Percentiles rank a stretch among this genome's conserved stretches.
Evolutionary conservation across 2,329 filamentous ascomycete species (phyloP).

Genomic region (Epichloe festucae): DNA sequence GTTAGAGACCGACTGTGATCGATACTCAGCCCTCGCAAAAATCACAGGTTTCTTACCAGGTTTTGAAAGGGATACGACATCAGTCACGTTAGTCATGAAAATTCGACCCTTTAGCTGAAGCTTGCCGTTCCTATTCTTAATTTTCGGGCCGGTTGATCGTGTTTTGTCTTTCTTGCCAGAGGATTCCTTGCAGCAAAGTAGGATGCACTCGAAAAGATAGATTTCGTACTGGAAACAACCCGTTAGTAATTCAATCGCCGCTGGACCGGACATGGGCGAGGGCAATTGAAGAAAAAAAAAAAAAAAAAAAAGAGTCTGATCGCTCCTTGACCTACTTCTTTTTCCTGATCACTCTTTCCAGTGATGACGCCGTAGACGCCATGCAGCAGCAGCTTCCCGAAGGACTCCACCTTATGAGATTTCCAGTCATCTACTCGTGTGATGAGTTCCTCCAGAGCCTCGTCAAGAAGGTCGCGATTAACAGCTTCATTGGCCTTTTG

Average conservation of each 20-base stretch:
- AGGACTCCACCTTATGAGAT: conserved; percentile 77
- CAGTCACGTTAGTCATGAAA: conserved; percentile 98
- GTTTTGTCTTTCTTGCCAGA: conserved; percentile 61
- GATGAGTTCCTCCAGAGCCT: conserved; percentile 72
- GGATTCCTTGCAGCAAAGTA: conserved; percentile 93
- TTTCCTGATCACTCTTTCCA: conserved; percentile 73
- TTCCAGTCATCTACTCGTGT: conserved; percentile 93
- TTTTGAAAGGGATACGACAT: conserved; percentile 77
- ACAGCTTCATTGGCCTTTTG: conserved; percentile 83
- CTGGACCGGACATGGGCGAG: conserved; percentile 3
- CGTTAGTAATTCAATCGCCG: background rate
- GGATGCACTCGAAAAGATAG: conserved; percentile 89
- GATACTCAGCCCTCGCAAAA: conserved; percentile 39
- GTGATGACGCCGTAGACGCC: conserved; percentile 89
- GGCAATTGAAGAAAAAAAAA: too few relatives aligned
- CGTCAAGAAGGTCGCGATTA: conserved; percentile 70
- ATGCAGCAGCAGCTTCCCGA: conserved; percentile 77
- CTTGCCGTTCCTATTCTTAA: conserved; percentile 57
- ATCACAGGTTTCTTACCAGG: conserved; percentile 56
- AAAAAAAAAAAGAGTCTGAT: background rate
- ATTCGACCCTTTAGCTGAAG: conserved; percentile 93
- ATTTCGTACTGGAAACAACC: conserved; percentile 67
- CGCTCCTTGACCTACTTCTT: conserved; percentile 51
- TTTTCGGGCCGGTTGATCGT: conserved; percentile 41
- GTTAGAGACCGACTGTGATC: conserved; percentile 15